Base-by-base conservation (phyloP, 1,284 basidiomycete species). In the Serendipita sp. region DNA sequence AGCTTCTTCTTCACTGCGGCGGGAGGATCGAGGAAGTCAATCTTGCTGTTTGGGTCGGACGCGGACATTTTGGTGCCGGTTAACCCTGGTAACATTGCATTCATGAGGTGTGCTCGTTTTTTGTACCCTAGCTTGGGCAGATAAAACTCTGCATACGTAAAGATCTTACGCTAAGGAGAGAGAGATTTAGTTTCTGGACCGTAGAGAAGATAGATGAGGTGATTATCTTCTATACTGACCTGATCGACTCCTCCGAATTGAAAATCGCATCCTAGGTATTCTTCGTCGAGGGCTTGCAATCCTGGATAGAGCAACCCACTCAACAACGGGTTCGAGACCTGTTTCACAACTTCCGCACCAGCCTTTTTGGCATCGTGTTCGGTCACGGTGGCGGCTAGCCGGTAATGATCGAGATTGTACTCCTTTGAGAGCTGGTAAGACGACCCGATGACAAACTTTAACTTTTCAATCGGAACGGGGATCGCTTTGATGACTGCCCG, bases 321-420 rank as follows among this genome's bases (percentile, higher is more conserved):
- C 62, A 99, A 78, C 60, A 97, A 75, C 0, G 96, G 92, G 68
- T 85, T 93, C 65, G 93, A 88, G 2, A 96, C 93, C 74, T 97
- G 94, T 76, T 99, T 99, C 69, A 99, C 96, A 60, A 99, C 96
- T 72, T 99, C 96, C 0, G 95, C 94, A n/a, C 96, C 96, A 0
- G 96, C 96, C 73, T 96, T 96, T 73, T 95, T 95, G 13, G 94
- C 93, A 68, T 98, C 96, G 74, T 97, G 93, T 71, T 97, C 93
- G 0, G 93, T 87, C 3, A 94, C 92, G 61, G 85, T 85, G 8
- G 95, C 85, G 68, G 88, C 90, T 50, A 98, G 82, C 66, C 84
- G 83, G 82, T 94, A 97, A 71, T 93, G 90, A 76, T 99, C 96
- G 71, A 97, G 80, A 70, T 87, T 96, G 82, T 97, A 99, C 67